phyloP scores from a whole-genome alignment of 2,329 filamentous ascomycete species.

The Aspergillus candidus region DNA sequence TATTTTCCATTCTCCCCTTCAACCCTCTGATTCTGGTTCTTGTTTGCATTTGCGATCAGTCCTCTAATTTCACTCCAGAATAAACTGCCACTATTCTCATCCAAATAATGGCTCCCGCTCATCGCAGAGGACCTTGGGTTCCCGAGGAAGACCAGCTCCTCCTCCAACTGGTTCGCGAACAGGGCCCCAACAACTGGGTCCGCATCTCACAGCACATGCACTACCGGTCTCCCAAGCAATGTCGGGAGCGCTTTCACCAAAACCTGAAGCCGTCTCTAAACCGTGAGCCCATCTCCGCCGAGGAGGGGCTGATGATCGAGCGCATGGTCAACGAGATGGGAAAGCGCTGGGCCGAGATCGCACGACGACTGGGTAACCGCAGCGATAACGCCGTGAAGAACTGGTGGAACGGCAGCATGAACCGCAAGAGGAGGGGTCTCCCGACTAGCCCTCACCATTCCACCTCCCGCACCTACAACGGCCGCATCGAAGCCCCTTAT shows the following conservation, averaged over 20 bases:
- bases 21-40: neutral
- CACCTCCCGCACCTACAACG: conserved; percentile 28
- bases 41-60: no score
- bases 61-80: neutral
- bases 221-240: conserved; percentile 85
- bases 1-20: neutral
- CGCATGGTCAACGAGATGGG: conserved; percentile 69
- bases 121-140: conserved; percentile 78
- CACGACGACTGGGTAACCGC: conserved; percentile 70
- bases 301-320: conserved; percentile 70
- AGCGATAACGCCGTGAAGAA: conserved; percentile 97
- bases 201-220: conserved; percentile 70
- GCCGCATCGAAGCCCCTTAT: conserved; percentile 38
- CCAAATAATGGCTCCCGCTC: conserved; percentile 41
- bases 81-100: neutral
- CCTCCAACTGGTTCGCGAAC: conserved; percentile 61
- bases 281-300: conserved; percentile 64
- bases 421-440: conserved; percentile 59
- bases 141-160: conserved; percentile 67
- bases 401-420: conserved; percentile 94
- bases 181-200: conserved; percentile 84
- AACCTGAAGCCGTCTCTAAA: conserved; percentile 75
- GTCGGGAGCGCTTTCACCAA: conserved; percentile 87
- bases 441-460: conserved; percentile 30
- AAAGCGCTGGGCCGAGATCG: conserved; percentile 90